Evolutionary conservation across 2,329 filamentous ascomycete species (phyloP), one percentile per base, ranked within the genome.

Genomic region (Dichotomopilus funicola): DNA sequence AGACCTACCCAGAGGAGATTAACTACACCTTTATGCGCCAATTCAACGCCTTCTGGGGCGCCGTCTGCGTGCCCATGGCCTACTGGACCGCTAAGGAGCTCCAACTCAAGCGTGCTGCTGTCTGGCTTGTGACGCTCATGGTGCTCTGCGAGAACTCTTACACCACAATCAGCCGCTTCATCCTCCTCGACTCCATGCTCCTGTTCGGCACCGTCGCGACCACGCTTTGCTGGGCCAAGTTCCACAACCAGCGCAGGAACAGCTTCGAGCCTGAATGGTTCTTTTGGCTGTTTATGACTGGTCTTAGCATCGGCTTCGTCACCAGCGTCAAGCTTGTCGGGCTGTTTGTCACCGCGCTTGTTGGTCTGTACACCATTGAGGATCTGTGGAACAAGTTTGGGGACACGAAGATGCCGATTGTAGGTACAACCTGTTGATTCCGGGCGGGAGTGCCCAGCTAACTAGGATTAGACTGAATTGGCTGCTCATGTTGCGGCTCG

Each of bases 121-220:
- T 96, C 63, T 99, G 94, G 94, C 80, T 99, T 55, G 86, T 97
- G 56, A 94, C 91, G 19, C 77, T 97, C 65, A 96, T 96, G 89
- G 91, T 99, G 45, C 83, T 99, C 43, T 99, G 91, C 77, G 94
- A 99, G 73, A 99, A 99, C 78, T 97, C 94, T 51, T 99, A 97
- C 76, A 96, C 94, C 49, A 97, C 95, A 36, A 99, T 99, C 73
- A 96, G 91, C 74, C 85, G 94, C 59, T 99, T 99, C 71, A 97
- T 99, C 66, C 85, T 99, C 31, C 85, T 99, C 66, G 94, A 99
- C 73, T 97, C 94, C 0, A 99, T 99, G 94, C 82, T 99, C 51
- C 82, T 99, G 41, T 97, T 91, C 76, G 96, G 96, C 69, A 99
- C 95, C n/a, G 94, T 97, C 64, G 91, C 91, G 12, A 99, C 94